Percentiles rank a stretch among this genome's conserved stretches.
These are phyloP conservation scores for Penicillium nucicola DNA, from an alignment of 495 filamentous ascomycete species.

Conservation along the genomic window DNA sequence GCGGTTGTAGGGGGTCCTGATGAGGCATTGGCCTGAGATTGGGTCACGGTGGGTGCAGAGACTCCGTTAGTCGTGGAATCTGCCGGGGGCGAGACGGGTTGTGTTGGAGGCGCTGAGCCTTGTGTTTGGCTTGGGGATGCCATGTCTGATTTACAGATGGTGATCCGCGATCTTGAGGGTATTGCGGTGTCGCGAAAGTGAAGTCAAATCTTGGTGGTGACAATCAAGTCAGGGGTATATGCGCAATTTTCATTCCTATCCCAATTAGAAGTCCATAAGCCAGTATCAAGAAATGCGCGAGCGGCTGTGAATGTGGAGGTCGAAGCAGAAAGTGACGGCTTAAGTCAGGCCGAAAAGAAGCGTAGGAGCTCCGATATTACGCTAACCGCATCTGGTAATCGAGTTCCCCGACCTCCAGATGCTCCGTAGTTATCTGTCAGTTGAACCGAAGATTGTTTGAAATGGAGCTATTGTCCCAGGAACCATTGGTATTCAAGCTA, in stretches of 20 bases:
- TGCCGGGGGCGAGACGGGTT: conserved; percentile 43
- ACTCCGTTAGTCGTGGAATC: conserved; percentile 31
- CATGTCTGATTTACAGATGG: conserved; percentile 27
- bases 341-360: conserved; percentile 20
- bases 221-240: too few relatives aligned
- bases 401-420: not conserved
- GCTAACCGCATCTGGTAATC: conserved; percentile 20
- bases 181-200: conserved; percentile 2
- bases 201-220: not conserved
- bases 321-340: conserved; percentile 3
- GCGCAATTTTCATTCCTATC: not conserved
- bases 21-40: conserved; percentile 8
- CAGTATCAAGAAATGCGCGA: not conserved
- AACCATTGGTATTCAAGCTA: not conserved
- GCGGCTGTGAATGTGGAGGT: not conserved
- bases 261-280: not conserved
- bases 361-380: conserved; percentile 18
- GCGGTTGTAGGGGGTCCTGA: conserved; percentile 16
- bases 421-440: too few relatives aligned
- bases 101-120: conserved; percentile 33
- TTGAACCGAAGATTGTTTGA: not conserved
- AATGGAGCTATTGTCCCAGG: too few relatives aligned
- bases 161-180: conserved; percentile 1
- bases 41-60: conserved; percentile 21
- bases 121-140: conserved; percentile 40